A percentile compares a stretch with the other conserved stretches of the same genome.
These are phyloP conservation scores for Psilocybe azurescens DNA, from an alignment of 768 basidiomycete genomes.

Conservation along the genomic window DNA sequence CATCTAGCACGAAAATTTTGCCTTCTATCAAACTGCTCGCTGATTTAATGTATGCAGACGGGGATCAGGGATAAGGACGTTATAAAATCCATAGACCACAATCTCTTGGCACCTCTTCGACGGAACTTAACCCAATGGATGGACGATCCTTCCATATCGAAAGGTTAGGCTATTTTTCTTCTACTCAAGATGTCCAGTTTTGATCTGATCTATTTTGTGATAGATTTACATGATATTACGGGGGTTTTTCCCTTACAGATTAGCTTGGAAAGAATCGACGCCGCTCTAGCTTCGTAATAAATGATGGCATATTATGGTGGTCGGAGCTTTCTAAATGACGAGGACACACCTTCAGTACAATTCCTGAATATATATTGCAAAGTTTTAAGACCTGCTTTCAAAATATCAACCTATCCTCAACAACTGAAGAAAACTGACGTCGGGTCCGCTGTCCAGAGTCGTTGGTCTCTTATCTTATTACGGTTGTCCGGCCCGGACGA, in stretches of 20 bases:
- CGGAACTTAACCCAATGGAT: slow-evolving; percentile 40
- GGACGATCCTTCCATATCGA: slow-evolving; percentile 21
- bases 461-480: background rate
- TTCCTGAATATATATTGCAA: too few relatives aligned
- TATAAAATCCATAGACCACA: slow-evolving; percentile 47
- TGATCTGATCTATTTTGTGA: slow-evolving; percentile 17
- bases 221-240: slow-evolving; percentile 37
- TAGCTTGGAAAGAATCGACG: slow-evolving; percentile 54
- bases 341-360: too few relatives aligned
- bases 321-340: too few relatives aligned
- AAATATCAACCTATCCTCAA: too few relatives aligned
- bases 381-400: too few relatives aligned
- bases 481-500: background rate
- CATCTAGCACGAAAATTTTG: background rate
- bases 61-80: slow-evolving; percentile 52
- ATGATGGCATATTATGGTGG: too few relatives aligned
- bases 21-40: background rate
- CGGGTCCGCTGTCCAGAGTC: too few relatives aligned
- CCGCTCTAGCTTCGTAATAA: slow-evolving; percentile 26
- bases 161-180: slow-evolving; percentile 28
- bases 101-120: slow-evolving; percentile 51
- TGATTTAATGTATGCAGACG: slow-evolving; percentile 41
- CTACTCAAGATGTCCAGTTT: background rate
- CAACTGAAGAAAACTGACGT: too few relatives aligned
- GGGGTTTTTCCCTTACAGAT: slow-evolving; percentile 52